Conservation (phyloP, 179 eudicot species). For the Vitellaria paradoxa region DNA sequence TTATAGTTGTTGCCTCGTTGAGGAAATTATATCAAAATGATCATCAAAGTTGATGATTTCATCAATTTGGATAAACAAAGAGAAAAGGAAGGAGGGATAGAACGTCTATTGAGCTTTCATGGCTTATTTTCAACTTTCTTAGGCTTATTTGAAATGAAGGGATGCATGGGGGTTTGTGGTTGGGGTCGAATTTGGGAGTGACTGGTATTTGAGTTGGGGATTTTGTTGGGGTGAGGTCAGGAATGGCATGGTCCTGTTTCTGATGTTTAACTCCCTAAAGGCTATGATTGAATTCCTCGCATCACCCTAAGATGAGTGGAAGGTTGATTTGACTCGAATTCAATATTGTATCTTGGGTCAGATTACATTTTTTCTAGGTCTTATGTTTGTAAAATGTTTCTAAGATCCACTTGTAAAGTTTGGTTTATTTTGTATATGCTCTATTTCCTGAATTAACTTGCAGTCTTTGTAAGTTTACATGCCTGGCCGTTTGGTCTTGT, state of each 20-base stretch:
- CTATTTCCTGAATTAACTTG: slow-evolving; percentile 6
- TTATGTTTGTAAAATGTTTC: neutral
- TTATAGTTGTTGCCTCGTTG: neutral
- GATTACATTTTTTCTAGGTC: neutral
- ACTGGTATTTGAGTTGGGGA: neutral
- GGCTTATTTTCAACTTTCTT: neutral
- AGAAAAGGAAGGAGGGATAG: neutral
- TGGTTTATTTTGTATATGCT: neutral
- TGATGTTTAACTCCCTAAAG: no score
- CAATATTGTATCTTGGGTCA: no score
- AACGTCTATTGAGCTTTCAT: neutral
- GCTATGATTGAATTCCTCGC: no score
- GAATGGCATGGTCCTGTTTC: neutral
- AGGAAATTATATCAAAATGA: slow-evolving; percentile 2
- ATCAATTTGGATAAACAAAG: neutral
- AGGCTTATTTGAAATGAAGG: neutral
- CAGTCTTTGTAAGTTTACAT: neutral
- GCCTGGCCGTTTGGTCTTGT: neutral
- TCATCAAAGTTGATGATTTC: slow-evolving; percentile 3
- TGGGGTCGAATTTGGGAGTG: neutral
- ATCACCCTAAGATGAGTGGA: no score
- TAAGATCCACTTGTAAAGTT: neutral
- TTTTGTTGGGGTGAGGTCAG: neutral
- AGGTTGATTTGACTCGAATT: no score
- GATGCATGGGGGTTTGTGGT: neutral